Base-by-base conservation (phyloP, 805 yeast species). In the Candida vartiovaarae region DNA sequence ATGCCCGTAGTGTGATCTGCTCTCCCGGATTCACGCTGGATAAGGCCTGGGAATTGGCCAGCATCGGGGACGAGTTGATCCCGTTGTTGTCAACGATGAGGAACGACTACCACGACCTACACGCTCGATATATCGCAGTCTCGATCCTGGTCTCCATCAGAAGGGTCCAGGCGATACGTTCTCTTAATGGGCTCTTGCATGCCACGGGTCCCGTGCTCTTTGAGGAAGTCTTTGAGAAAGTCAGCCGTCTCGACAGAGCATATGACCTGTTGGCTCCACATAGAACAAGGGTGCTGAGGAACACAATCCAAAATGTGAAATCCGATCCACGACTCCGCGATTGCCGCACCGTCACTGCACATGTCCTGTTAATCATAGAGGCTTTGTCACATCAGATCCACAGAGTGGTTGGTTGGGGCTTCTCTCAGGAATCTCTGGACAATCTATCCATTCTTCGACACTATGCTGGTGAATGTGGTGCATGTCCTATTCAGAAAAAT, bases 191-290 rank as follows among this genome's bases (percentile, higher is more conserved):
- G 26, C 38, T 26, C 27, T 40, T 28, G 27, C 15, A 23, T 27
- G 33, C 23, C 15, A 20, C 20, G 2, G 34, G 10, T 8, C 32
- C n/a, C 3, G 30, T 28, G 4, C 24, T 39, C 7, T 29, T 39
- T 4, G 61, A 56, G 37, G 48, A 42, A 2, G 40, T 47, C 8
- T 46, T 40, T 8, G 29, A 44, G 6, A 23, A 39, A 2, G 7
- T 51, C 24, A 41, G 47, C 32, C 34, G 36, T n/a, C 28, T 54
- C 4, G 61, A 57, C 32, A 41, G 51, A 8, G 53, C 51, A 9
- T 55, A 47, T 36, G 57, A 55, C 40, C 30, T 38, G 6, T 31
- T 57, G 8, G 27, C 50, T 3, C 51, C 50, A 6, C 47, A 32
- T 28, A 48, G 61, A 38, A 36, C 42, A 1, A 25, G 15, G 3